Evolutionary conservation across 495 filamentous ascomycete species (phyloP).

Genomic region (Parathielavia appendiculata): DNA sequence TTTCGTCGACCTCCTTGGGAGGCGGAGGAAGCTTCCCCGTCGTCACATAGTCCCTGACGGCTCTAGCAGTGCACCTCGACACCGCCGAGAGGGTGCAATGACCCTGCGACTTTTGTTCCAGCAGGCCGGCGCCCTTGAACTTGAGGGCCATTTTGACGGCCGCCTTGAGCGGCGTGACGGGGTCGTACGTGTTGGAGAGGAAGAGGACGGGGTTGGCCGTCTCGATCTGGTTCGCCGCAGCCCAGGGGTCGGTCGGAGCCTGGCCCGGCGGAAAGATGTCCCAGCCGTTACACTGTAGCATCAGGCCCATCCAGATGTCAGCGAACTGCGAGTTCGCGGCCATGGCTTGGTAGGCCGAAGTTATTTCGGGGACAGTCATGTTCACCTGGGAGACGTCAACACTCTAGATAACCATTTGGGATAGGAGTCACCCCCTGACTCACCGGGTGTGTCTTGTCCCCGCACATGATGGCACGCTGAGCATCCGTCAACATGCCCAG

Average conservation of each 20-base stretch:
- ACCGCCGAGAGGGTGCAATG: conserved; percentile 40
- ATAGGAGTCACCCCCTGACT: no score
- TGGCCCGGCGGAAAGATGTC: conserved; percentile 22
- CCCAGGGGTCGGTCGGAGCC: neutral
- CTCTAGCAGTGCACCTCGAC: conserved; percentile 37
- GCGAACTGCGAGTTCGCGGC: conserved; percentile 38
- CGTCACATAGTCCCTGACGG: conserved; percentile 37
- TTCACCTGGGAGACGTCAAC: conserved; percentile 26
- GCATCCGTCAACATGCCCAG: conserved; percentile 44
- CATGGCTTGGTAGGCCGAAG: conserved; percentile 34
- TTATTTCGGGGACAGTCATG: conserved; percentile 36
- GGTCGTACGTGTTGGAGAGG: conserved; percentile 54
- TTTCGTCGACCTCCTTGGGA: conserved; percentile 24
- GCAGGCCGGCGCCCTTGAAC: conserved; percentile 42
- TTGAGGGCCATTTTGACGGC: conserved; percentile 48
- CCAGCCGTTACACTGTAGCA: conserved; percentile 43
- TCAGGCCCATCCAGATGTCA: conserved; percentile 41
- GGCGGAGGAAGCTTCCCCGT: conserved; percentile 39
- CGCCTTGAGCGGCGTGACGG: conserved; percentile 52
- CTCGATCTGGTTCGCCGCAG: conserved; percentile 26
- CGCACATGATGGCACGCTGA: conserved; percentile 41
- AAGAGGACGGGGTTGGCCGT: conserved; percentile 58
- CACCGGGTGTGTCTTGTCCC: conserved; percentile 42
- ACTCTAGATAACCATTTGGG: neutral
- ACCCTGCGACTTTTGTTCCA: conserved; percentile 43